Percentiles rank a stretch among this genome's conserved stretches.
Evolutionary conservation across 208 protist genomes (phyloP).

Genomic region (Strigomonas culicis): DNA sequence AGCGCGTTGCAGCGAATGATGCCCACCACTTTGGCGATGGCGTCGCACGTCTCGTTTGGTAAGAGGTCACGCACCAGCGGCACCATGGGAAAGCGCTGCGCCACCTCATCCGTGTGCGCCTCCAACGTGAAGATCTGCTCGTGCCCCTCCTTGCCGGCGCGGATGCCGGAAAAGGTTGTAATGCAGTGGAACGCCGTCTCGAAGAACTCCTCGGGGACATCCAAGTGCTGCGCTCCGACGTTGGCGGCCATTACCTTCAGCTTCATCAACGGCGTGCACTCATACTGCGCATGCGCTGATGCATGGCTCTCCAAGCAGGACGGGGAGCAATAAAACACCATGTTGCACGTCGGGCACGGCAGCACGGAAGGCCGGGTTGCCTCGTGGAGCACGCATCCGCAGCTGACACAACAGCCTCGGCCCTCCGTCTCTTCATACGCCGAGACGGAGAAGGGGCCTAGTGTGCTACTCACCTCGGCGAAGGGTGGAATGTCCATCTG

Average conservation of each 20-base stretch:
- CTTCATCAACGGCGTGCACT: conserved; percentile 47
- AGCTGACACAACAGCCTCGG: conserved; percentile 45
- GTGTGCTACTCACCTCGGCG: conserved; percentile 33
- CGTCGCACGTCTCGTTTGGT: conserved; percentile 9
- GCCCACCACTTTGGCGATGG: conserved; percentile 52
- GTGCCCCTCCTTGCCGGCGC: conserved; percentile 28
- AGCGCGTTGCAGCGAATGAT: conserved; percentile 80
- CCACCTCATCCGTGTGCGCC: conserved; percentile 52
- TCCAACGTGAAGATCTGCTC: conserved; percentile 43
- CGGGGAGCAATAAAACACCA: conserved; percentile 59
- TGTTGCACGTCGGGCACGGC: conserved; percentile 32
- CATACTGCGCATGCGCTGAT: conserved; percentile 54
- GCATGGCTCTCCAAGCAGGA: conserved; percentile 27
- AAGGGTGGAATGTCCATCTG: conserved; percentile 27
- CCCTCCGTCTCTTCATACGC: conserved; percentile 52
- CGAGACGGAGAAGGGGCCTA: conserved; percentile 60
- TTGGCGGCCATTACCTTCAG: conserved; percentile 47
- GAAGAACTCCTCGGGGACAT: conserved; percentile 63
- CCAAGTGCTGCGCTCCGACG: conserved; percentile 26
- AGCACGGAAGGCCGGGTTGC: background rate
- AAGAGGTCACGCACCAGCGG: conserved; percentile 45
- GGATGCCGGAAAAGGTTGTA: conserved; percentile 55
- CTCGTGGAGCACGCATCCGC: conserved; percentile 22
- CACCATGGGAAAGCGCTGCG: conserved; percentile 50
- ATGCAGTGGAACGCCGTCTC: conserved; percentile 66